These are phyloP conservation scores for Perkinsus marinus DNA, from an alignment of 169 alveolate genomes.

Conservation along the genomic window DNA sequence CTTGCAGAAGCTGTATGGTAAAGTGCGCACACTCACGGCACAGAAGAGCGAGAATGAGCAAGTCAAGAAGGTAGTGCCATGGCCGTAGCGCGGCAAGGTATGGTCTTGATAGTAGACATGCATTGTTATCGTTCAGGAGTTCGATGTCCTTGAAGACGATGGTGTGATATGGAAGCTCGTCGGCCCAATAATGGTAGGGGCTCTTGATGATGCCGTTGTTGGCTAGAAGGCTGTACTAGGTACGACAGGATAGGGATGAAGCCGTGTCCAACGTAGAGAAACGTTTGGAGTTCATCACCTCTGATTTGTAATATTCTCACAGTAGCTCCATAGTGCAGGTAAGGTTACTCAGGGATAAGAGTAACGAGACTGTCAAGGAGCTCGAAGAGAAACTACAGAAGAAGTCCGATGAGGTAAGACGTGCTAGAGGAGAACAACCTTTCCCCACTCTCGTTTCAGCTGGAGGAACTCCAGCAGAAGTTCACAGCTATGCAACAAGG, in stretches of 20 bases:
- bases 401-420: neutral
- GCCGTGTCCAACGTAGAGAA: neutral
- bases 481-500: neutral
- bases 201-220: neutral
- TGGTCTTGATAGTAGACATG: too few relatives aligned
- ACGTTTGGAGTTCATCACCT: neutral
- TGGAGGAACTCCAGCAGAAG: neutral
- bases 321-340: neutral
- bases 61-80: neutral
- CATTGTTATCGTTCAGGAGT: neutral
- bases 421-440: neutral
- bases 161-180: neutral
- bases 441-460: neutral
- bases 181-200: neutral
- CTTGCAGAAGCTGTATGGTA: neutral
- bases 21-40: neutral
- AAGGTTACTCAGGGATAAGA: neutral
- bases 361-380: neutral
- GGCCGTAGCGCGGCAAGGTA: too few relatives aligned
- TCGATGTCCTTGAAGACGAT: neutral
- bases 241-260: neutral
- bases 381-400: neutral
- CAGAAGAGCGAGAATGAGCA: neutral
- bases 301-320: neutral
- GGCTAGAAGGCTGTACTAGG: neutral